Conservation (phyloP, 306 rosid genomes). For the Vicia sativa region DNA sequence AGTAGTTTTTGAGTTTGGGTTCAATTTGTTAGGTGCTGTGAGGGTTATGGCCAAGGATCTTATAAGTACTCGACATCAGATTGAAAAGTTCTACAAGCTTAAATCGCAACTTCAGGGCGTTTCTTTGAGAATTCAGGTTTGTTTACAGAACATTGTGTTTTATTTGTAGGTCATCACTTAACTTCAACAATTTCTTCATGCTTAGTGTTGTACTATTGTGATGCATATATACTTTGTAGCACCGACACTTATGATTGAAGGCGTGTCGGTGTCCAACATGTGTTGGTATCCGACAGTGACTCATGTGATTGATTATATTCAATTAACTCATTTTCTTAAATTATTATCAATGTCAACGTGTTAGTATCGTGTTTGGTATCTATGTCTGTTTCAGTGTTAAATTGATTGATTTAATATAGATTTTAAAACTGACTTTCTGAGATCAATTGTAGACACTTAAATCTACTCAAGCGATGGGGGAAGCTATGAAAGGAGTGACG, state of each 20-base stretch:
- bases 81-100: conserved; percentile 86
- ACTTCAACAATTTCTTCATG: neutral
- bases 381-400: neutral
- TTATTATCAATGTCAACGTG: neutral
- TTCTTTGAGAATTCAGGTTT: conserved; percentile 82
- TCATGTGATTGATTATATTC: neutral
- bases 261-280: neutral
- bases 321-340: neutral
- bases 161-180: neutral
- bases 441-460: conserved; percentile 66
- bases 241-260: neutral
- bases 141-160: conserved; percentile 7
- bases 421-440: conserved; percentile 27
- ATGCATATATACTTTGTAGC: neutral
- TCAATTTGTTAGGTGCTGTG: conserved; percentile 63
- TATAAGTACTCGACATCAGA: conserved; percentile 87
- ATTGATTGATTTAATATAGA: conserved; percentile 9
- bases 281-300: neutral
- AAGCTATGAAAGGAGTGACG: conserved; percentile 98
- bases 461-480: conserved; percentile 98
- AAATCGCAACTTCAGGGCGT: conserved; percentile 94
- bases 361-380: neutral
- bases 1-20: conserved; percentile 25
- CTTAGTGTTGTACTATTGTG: conserved; percentile 5
- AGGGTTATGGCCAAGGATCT: conserved; percentile 95